Conservation (phyloP, 768 basidiomycete species). For the Gyrodon lividus region DNA sequence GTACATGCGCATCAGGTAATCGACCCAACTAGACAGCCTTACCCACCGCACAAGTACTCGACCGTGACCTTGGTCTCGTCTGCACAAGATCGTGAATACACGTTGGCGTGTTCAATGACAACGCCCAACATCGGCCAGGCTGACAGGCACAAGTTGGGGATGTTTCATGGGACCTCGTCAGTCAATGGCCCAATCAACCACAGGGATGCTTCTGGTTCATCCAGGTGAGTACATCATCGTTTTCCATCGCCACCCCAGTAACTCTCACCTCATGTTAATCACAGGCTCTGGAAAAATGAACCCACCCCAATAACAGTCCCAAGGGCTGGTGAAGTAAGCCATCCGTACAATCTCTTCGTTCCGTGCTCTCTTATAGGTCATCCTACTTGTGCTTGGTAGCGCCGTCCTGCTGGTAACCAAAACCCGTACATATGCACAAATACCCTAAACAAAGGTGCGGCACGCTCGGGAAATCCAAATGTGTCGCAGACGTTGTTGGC, state of each 20-base stretch:
- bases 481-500: conserved; percentile 19
- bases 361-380: background rate
- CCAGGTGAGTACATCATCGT: conserved; percentile 16
- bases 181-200: conserved; percentile 16
- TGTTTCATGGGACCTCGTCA: conserved; percentile 9
- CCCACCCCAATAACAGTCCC: conserved; percentile 26
- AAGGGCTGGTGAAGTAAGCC: conserved; percentile 13
- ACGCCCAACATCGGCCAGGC: conserved; percentile 1
- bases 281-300: conserved; percentile 16
- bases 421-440: conserved; percentile 5
- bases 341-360: background rate
- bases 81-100: conserved; percentile 12
- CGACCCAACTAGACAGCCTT: background rate
- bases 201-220: conserved; percentile 30
- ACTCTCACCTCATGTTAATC: conserved; percentile 5
- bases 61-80: conserved; percentile 3
- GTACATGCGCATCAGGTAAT: background rate
- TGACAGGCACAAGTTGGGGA: conserved; percentile 10
- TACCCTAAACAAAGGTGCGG: background rate
- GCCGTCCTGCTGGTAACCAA: background rate
- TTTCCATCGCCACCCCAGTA: background rate
- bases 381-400: conserved; percentile 13
- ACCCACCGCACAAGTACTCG: background rate
- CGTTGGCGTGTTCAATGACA: conserved; percentile 9
- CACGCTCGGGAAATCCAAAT: conserved; percentile 25